These are phyloP conservation scores for Hyaloscypha hepaticicola DNA, from an alignment of 495 filamentous ascomycete genomes.

Conservation along the genomic window DNA sequence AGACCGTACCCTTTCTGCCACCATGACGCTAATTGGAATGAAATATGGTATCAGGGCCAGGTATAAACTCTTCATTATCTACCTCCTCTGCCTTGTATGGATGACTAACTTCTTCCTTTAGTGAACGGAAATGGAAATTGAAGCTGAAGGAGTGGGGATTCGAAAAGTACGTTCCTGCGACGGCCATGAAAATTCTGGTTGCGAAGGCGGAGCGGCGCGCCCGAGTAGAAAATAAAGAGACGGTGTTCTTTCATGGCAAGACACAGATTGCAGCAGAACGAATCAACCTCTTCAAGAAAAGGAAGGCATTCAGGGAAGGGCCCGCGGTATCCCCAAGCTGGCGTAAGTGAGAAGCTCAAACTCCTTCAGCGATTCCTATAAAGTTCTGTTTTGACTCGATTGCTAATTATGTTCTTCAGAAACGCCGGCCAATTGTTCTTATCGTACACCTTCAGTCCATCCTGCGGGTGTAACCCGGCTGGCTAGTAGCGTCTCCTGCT, in stretches of 20 bases:
- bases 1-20: background rate
- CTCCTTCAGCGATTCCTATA: background rate
- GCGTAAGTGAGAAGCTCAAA: background rate
- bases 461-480: too few relatives aligned
- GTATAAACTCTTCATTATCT: background rate
- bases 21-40: background rate
- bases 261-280: background rate
- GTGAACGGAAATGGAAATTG: constrained; percentile 17
- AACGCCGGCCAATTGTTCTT: background rate
- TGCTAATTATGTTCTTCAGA: background rate
- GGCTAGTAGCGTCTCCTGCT: too few relatives aligned
- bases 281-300: background rate
- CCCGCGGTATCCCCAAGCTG: background rate
- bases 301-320: background rate
- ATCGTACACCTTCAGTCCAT: background rate
- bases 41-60: constrained; percentile 8
- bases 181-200: constrained; percentile 11
- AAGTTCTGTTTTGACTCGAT: background rate
- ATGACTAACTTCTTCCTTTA: background rate
- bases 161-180: background rate
- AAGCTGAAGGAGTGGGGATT: constrained; percentile 17
- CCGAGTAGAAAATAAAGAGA: background rate
- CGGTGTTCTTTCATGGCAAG: constrained; percentile 5
- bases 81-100: background rate
- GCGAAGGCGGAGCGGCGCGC: constrained; percentile 6